Evolutionary conservation across 768 basidiomycete species (phyloP).

Genomic region (Chalciporus pseudorubinellus): DNA sequence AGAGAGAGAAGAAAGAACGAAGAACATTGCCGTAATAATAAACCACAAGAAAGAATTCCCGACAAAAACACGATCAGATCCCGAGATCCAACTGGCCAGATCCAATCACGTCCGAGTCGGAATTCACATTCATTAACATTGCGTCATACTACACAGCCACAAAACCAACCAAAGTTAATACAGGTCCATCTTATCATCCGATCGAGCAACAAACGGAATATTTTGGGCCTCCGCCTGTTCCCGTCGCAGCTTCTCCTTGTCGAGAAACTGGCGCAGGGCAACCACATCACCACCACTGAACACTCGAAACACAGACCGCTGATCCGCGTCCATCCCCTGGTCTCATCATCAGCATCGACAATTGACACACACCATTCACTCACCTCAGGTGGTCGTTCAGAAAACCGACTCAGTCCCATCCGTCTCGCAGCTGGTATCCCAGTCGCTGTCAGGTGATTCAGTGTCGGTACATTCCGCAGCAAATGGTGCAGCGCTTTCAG

Average conservation of each 20-base stretch:
- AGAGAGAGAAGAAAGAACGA: neutral
- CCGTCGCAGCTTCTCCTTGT: conserved; percentile 62
- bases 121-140: neutral
- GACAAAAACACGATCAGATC: neutral
- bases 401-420: conserved; percentile 72
- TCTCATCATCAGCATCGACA: conserved; percentile 2
- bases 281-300: conserved; percentile 69
- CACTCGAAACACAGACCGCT: conserved; percentile 72
- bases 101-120: neutral
- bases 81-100: neutral
- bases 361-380: conserved; percentile 20
- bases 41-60: neutral
- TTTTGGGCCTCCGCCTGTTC: conserved; percentile 58
- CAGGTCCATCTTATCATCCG: conserved; percentile 62
- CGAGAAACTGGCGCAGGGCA: conserved; percentile 63
- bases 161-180: conserved; percentile 36
- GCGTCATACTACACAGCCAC: neutral
- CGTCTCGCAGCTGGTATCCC: conserved; percentile 74
- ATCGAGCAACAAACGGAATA: conserved; percentile 57
- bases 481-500: conserved; percentile 73
- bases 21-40: neutral
- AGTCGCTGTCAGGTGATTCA: conserved; percentile 77
- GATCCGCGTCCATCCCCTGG: conserved; percentile 64
- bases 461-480: conserved; percentile 51
- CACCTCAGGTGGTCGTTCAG: conserved; percentile 65